phyloP scores from a whole-genome alignment of 2,329 filamentous ascomycete species.

The Diaporthe helianthi region DNA sequence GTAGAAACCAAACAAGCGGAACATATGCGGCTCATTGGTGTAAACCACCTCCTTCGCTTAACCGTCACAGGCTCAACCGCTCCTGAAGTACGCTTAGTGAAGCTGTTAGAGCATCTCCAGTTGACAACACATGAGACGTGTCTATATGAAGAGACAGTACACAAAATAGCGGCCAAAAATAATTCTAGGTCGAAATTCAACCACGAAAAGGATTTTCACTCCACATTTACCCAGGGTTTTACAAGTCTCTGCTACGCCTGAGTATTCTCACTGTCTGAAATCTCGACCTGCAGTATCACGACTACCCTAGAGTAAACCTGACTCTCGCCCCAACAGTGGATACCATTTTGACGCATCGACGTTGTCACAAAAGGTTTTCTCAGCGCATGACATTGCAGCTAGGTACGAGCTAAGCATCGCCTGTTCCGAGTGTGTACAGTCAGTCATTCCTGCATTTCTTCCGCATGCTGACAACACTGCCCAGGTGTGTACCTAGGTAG shows the following conservation, averaged over 20 bases:
- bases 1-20: too few relatives aligned
- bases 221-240: conserved; percentile 22
- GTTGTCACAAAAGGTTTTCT: conserved; percentile 17
- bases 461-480: neutral
- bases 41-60: too few relatives aligned
- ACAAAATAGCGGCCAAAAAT: conserved; percentile 19
- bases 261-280: neutral
- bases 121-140: conserved; percentile 15
- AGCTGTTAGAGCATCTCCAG: conserved; percentile 22
- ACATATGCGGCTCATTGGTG: too few relatives aligned
- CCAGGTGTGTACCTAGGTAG: too few relatives aligned
- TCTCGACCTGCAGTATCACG: conserved; percentile 5
- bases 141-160: conserved; percentile 11
- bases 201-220: conserved; percentile 10
- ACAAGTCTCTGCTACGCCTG: neutral
- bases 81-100: too few relatives aligned
- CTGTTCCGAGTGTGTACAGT: conserved; percentile 6
- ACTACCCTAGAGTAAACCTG: neutral
- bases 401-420: conserved; percentile 19
- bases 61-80: too few relatives aligned
- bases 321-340: conserved; percentile 21
- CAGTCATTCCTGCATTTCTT: too few relatives aligned
- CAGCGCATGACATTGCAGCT: conserved; percentile 4
- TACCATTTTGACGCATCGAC: conserved; percentile 19
- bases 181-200: conserved; percentile 16